These are phyloP conservation scores for Cardamine chenopodiifolia DNA, from an alignment of 345 rosid genomes.

Conservation along the genomic window DNA sequence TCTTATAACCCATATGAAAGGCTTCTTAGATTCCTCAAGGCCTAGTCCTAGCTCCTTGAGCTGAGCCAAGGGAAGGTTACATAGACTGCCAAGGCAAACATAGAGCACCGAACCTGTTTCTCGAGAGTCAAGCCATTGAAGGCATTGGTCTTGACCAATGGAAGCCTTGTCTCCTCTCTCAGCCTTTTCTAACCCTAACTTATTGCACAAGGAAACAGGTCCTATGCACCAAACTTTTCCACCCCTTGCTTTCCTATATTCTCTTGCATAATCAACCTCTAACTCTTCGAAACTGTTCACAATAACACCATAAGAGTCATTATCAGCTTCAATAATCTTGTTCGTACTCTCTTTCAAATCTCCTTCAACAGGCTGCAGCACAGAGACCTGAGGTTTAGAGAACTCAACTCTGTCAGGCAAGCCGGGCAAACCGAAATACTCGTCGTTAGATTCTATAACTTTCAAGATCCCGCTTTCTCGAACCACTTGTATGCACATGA, in stretches of 20 bases:
- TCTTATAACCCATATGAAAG: constrained; percentile 59
- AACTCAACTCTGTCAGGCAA: constrained; percentile 40
- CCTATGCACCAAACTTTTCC: constrained; percentile 58
- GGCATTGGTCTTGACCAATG: constrained; percentile 38
- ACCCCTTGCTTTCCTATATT: constrained; percentile 40
- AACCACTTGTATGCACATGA: constrained; percentile 31
- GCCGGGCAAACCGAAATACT: constrained; percentile 25
- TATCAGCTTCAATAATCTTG: constrained; percentile 26
- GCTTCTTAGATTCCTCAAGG: constrained; percentile 50
- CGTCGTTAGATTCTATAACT: constrained; percentile 18
- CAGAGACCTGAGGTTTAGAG: constrained; percentile 39
- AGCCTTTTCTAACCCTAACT: constrained; percentile 36
- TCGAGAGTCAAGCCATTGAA: constrained; percentile 51
- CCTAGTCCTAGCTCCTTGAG: constrained; percentile 56
- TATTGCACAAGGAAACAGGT: constrained; percentile 50
- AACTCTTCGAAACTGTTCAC: constrained; percentile 52
- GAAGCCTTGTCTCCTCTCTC: constrained; percentile 48
- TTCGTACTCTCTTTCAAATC: constrained; percentile 8
- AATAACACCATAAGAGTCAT: constrained; percentile 38
- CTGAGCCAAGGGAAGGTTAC: constrained; percentile 41
- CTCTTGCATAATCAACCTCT: constrained; percentile 45
- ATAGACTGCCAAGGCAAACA: constrained; percentile 58
- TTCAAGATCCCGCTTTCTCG: constrained; percentile 31
- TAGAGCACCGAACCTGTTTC: constrained; percentile 49
- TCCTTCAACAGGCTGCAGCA: constrained; percentile 7